phyloP scores from a whole-genome alignment of 257 asterid genomes.

The Solanum chilense region DNA sequence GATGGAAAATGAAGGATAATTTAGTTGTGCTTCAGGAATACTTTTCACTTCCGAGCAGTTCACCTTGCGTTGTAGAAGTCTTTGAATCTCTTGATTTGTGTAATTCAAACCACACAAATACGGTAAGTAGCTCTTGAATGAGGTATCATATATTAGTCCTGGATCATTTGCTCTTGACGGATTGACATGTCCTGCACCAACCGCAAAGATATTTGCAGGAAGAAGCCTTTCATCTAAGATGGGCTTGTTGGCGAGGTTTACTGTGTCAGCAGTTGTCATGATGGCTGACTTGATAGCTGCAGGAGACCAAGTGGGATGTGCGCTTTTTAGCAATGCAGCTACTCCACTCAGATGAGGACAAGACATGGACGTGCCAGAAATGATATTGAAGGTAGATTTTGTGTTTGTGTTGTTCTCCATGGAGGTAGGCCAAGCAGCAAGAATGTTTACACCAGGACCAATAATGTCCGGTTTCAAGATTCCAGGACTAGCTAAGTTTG shows the following conservation, averaged over 20 bases:
- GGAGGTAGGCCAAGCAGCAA: constrained; percentile 20
- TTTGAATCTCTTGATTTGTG: background rate
- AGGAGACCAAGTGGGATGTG: constrained; percentile 36
- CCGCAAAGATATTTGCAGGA: background rate
- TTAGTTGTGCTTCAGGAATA: background rate
- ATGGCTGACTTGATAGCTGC: background rate
- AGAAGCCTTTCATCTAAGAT: background rate
- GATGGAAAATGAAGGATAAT: background rate
- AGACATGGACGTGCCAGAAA: constrained; percentile 49
- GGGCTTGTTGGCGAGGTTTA: background rate
- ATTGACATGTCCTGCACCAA: background rate
- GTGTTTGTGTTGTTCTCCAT: constrained; percentile 13
- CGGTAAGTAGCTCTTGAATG: background rate
- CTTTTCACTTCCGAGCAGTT: background rate
- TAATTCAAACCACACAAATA: background rate
- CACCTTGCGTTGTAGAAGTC: background rate
- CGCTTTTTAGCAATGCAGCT: constrained; percentile 29
- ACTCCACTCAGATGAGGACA: constrained; percentile 39
- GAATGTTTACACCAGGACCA: constrained; percentile 19
- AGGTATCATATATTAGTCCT: background rate
- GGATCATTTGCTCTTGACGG: background rate
- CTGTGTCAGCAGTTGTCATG: background rate
- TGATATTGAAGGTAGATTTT: constrained; percentile 19
- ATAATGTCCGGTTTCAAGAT: constrained; percentile 26
- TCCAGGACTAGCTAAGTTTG: constrained; percentile 8